phyloP scores from a whole-genome alignment of 2,329 filamentous ascomycete species.

The Setomelanomma holmii region DNA sequence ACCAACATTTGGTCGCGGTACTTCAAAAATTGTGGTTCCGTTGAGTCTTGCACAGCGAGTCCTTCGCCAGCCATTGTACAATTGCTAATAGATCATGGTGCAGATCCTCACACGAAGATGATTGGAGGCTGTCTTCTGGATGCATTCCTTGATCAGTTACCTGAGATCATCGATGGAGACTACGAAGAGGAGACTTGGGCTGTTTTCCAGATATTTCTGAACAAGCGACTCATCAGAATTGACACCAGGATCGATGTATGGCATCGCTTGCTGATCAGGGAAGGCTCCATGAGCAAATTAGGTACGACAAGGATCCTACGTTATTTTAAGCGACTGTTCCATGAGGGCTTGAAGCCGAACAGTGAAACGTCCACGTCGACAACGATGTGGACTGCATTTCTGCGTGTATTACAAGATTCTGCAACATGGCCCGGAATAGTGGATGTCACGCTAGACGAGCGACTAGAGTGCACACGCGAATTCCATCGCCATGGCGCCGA shows the following conservation, averaged over 20 bases:
- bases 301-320: not conserved
- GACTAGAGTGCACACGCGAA: no score
- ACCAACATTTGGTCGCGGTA: no score
- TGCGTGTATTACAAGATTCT: no score
- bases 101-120: no score
- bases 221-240: not conserved
- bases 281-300: no score
- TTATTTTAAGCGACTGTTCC: not conserved
- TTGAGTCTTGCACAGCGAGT: no score
- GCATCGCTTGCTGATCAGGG: not conserved
- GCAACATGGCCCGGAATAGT: no score
- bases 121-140: no score
- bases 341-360: not conserved
- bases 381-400: no score
- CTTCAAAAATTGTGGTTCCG: no score
- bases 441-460: no score
- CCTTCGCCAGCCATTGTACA: not conserved
- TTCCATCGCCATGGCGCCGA: not conserved
- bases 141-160: not conserved
- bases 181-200: not conserved
- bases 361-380: no score
- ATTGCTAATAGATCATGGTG: not conserved
- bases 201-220: not conserved
- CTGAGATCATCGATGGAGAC: not conserved
- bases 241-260: not conserved